Percentiles rank a stretch among this genome's conserved stretches.
phyloP scores from a whole-genome alignment of 441 rosid genomes.

The Gossypium lobatum region DNA sequence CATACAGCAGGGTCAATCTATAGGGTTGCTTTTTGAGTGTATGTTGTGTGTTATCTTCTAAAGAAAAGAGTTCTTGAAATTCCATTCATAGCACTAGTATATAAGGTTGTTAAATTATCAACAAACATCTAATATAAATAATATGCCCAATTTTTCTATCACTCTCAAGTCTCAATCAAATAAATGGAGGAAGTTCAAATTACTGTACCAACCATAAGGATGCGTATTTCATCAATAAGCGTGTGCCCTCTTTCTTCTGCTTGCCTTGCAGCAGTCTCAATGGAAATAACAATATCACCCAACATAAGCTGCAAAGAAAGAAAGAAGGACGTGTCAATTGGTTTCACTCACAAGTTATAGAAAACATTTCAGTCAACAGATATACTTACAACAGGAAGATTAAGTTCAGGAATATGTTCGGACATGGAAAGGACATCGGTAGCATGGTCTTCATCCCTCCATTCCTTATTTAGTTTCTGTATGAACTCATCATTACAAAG shows the following conservation, averaged over 20 bases:
- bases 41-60: background rate
- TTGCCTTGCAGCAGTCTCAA: conserved; percentile 83
- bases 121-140: background rate
- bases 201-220: conserved; percentile 65
- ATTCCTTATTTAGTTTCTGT: conserved; percentile 71
- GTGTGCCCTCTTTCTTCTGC: conserved; percentile 86
- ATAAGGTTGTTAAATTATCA: background rate
- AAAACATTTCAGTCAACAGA: background rate
- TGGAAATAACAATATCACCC: conserved; percentile 90
- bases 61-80: conserved; percentile 2
- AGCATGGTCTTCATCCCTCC: conserved; percentile 92
- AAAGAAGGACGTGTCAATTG: background rate
- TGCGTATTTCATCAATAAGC: conserved; percentile 81
- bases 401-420: conserved; percentile 60
- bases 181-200: conserved; percentile 11
- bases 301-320: conserved; percentile 68
- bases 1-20: conserved; percentile 1
- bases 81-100: background rate
- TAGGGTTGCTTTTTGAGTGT: background rate
- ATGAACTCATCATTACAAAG: conserved; percentile 86
- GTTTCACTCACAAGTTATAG: conserved; percentile 8
- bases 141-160: background rate
- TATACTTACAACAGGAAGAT: conserved; percentile 64
- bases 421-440: conserved; percentile 98
- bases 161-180: background rate